These are phyloP conservation scores for Kappamyces sp. DNA, from an alignment of 192 early-diverging fungal genomes.

Conservation along the genomic window DNA sequence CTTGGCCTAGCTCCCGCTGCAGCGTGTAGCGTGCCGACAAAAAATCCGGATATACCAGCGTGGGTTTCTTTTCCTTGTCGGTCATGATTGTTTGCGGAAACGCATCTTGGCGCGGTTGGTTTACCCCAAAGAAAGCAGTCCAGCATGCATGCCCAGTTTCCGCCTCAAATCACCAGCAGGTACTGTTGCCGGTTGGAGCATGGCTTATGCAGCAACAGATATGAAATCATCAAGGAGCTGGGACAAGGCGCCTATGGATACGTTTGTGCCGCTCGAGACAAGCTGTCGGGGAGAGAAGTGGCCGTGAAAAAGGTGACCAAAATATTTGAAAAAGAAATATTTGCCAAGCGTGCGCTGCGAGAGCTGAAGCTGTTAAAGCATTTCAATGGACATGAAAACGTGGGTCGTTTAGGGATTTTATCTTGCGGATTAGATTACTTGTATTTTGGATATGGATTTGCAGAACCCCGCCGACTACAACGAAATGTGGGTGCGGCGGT, in stretches of 20 bases:
- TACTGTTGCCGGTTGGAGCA: background rate
- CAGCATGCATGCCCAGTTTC: too few species aligned
- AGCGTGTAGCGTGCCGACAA: slow-evolving; percentile 61
- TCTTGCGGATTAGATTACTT: slow-evolving; percentile 38
- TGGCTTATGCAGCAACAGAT: slow-evolving; percentile 42
- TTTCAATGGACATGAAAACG: slow-evolving; percentile 91
- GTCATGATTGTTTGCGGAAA: background rate
- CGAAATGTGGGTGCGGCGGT: slow-evolving; percentile 50
- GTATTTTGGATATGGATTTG: slow-evolving; percentile 63
- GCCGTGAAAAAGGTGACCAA: slow-evolving; percentile 83
- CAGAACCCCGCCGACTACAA: slow-evolving; percentile 47
- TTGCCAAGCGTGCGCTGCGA: slow-evolving; percentile 81
- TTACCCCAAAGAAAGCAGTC: background rate
- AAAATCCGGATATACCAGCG: slow-evolving; percentile 10
- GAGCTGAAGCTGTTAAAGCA: slow-evolving; percentile 90
- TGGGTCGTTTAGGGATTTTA: slow-evolving; percentile 22
- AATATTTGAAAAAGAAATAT: slow-evolving; percentile 76
- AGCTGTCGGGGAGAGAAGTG: slow-evolving; percentile 35
- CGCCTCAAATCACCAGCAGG: too few species aligned
- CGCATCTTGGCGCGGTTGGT: too few species aligned
- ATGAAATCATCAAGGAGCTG: slow-evolving; percentile 72
- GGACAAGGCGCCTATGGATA: slow-evolving; percentile 87
- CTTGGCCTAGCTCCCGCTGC: slow-evolving; percentile 78
- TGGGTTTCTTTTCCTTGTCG: background rate
- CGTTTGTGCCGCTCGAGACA: slow-evolving; percentile 47